A percentile compares a stretch with the other conserved stretches of the same genome.
Evolutionary conservation across 1,139 yeast genomes (phyloP).

Genomic region (Saccharomyces pastorianus): DNA sequence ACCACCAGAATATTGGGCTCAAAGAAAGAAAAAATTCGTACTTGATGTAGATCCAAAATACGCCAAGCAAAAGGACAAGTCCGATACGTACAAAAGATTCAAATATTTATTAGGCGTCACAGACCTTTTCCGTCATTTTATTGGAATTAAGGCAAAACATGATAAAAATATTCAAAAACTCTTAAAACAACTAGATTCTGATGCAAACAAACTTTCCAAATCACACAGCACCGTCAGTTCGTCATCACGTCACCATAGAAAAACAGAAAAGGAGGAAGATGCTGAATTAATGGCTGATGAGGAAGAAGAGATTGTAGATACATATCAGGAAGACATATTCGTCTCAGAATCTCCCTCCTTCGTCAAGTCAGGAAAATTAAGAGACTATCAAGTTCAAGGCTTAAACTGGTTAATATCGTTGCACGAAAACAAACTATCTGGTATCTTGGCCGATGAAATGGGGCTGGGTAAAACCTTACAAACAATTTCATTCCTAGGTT

Average conservation of each 20-base stretch:
- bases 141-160: conserved; percentile 57
- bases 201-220: conserved; percentile 10
- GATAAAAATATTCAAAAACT: conserved; percentile 47
- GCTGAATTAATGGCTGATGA: conserved; percentile 56
- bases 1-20: conserved; percentile 30
- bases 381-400: conserved; percentile 89
- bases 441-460: conserved; percentile 97
- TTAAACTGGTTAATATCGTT: conserved; percentile 83
- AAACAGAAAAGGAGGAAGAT: conserved; percentile 65
- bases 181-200: conserved; percentile 30
- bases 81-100: conserved; percentile 61
- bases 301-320: conserved; percentile 34
- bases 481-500: conserved; percentile 77
- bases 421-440: conserved; percentile 77
- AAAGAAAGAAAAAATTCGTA: conserved; percentile 42
- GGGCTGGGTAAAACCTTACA: conserved; percentile 95
- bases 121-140: conserved; percentile 59
- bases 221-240: conserved; percentile 18
- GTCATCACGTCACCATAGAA: conserved; percentile 41
- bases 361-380: conserved; percentile 47
- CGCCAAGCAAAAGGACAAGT: conserved; percentile 51
- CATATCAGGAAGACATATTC: conserved; percentile 18
- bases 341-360: conserved; percentile 52
- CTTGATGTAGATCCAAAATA: conserved; percentile 48
- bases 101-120: conserved; percentile 60